These are phyloP conservation scores for Neocatenulostroma microsporum DNA, from an alignment of 2,329 filamentous ascomycete genomes.

Conservation along the genomic window DNA sequence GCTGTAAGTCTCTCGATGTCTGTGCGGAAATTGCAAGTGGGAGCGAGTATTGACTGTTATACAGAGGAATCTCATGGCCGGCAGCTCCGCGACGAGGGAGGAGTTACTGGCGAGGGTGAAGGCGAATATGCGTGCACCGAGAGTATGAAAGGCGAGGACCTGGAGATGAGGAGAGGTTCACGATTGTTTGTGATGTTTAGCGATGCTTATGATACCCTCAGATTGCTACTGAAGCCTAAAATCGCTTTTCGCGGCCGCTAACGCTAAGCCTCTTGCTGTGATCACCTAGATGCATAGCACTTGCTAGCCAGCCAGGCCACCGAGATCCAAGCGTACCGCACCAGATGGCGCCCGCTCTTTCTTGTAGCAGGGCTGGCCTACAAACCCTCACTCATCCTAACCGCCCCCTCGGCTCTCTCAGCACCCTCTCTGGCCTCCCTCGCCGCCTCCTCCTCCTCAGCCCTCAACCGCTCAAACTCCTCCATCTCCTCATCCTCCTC, in stretches of 20 bases:
- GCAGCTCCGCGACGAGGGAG: conserved; percentile 50
- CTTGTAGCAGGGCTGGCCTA: too few species aligned
- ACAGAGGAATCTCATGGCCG: conserved; percentile 60
- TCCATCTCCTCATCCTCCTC: conserved; percentile 12
- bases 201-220: conserved; percentile 3
- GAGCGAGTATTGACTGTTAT: too few species aligned
- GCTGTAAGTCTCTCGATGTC: conserved; percentile 52
- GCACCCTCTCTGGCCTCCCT: conserved; percentile 1
- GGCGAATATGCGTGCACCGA: conserved; percentile 53
- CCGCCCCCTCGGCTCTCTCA: conserved; percentile 7
- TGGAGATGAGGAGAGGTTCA: too few species aligned
- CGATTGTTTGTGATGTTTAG: conserved; percentile 5
- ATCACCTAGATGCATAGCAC: too few species aligned
- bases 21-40: not conserved
- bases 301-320: too few species aligned
- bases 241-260: too few species aligned
- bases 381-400: conserved; percentile 11
- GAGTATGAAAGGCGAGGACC: too few species aligned
- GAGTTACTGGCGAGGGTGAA: conserved; percentile 62
- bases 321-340: too few species aligned
- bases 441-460: conserved; percentile 17
- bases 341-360: too few species aligned
- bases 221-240: too few species aligned
- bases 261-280: too few species aligned
- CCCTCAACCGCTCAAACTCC: conserved; percentile 12